phyloP scores from a whole-genome alignment of 2,329 filamentous ascomycete species.

The Tolypocladium endophyticum region DNA sequence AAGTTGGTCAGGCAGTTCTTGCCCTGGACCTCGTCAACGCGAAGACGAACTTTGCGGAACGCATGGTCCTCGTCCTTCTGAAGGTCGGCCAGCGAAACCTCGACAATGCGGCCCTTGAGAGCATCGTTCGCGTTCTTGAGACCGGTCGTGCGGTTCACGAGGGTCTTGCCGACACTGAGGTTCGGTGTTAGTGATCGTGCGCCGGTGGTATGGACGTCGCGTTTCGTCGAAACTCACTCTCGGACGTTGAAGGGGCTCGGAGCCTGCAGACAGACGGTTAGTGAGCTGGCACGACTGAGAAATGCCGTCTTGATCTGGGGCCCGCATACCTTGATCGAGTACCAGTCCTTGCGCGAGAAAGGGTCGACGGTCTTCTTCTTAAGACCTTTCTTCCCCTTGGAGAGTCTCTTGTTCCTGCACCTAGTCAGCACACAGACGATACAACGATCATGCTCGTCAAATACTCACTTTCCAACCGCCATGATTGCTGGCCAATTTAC shows the following conservation, averaged over 20 bases:
- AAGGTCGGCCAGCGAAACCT: slow-evolving; percentile 96
- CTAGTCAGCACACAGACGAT: slow-evolving; percentile 11
- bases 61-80: slow-evolving; percentile 99
- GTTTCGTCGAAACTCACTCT: slow-evolving; percentile 60
- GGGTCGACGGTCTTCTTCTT: slow-evolving; percentile 99
- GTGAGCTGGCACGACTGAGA: not conserved
- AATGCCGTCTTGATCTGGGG: not conserved
- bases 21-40: slow-evolving; percentile 97
- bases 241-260: slow-evolving; percentile 90
- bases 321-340: slow-evolving; percentile 73
- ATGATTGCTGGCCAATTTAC: slow-evolving; percentile 43
- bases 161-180: slow-evolving; percentile 93
- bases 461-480: slow-evolving; percentile 50
- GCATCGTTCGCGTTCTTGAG: slow-evolving; percentile 99
- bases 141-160: slow-evolving; percentile 99
- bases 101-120: slow-evolving; percentile 96
- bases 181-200: slow-evolving; percentile 9
- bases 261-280: slow-evolving; percentile 42
- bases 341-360: slow-evolving; percentile 99
- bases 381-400: slow-evolving; percentile 99
- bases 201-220: not conserved
- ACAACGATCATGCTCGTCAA: not conserved
- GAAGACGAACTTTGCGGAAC: slow-evolving; percentile 99
- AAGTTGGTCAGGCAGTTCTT: slow-evolving; percentile 99
- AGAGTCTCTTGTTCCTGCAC: slow-evolving; percentile 96